A percentile compares a stretch with the other conserved stretches of the same genome.
phyloP scores from a whole-genome alignment of 2,329 filamentous ascomycete species.

The Knufia fluminis region DNA sequence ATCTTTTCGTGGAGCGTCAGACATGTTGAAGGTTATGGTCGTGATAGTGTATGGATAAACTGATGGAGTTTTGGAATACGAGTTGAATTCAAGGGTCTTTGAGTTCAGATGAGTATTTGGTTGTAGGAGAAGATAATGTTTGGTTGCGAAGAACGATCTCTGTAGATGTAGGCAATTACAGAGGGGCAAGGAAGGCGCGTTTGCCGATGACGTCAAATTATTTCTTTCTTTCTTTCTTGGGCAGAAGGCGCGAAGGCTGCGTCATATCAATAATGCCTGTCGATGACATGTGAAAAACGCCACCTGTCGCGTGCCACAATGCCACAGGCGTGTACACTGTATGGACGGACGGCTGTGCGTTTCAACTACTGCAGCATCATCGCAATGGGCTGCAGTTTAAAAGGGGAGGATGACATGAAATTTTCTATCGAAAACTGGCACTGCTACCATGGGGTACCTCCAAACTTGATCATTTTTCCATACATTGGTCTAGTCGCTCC shows the following conservation, averaged over 20 bases:
- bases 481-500: too few species aligned
- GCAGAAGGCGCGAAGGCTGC: not conserved
- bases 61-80: too few species aligned
- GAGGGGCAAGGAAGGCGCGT: slow-evolving; percentile 3
- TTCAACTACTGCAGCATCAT: too few species aligned
- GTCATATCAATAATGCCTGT: not conserved
- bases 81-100: not conserved
- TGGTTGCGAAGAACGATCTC: not conserved
- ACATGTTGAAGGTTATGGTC: slow-evolving; percentile 9
- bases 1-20: slow-evolving; percentile 3
- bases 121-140: not conserved
- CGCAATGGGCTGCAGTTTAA: too few species aligned
- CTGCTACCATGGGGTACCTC: too few species aligned
- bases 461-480: too few species aligned
- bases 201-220: slow-evolving; percentile 1
- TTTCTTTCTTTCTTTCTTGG: not conserved
- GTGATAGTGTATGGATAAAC: not conserved
- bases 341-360: too few species aligned
- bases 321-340: too few species aligned
- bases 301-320: too few species aligned
- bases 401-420: too few species aligned
- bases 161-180: not conserved
- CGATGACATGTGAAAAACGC: not conserved
- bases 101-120: not conserved
- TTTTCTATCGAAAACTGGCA: too few species aligned